These are phyloP conservation scores for Albatrellus ellisii DNA, from an alignment of 768 basidiomycete species.

Conservation along the genomic window DNA sequence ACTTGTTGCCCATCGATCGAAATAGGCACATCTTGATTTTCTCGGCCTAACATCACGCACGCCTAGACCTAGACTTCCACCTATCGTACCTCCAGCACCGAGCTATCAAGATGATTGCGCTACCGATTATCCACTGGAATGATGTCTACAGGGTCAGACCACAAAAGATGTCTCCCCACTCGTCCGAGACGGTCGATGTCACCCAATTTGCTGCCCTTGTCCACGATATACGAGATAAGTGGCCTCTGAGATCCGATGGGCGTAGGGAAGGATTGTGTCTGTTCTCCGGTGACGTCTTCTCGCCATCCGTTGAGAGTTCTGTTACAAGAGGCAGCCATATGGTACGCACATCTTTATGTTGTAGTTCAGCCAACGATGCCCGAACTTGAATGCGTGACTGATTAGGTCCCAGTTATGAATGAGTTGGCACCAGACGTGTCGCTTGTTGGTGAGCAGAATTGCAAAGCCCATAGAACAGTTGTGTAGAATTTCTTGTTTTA, in stretches of 20 bases:
- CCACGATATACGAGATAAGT: slow-evolving; percentile 43
- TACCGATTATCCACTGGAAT: slow-evolving; percentile 59
- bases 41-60: too few species aligned
- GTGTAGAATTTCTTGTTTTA: background rate
- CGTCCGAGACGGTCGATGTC: slow-evolving; percentile 64
- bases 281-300: slow-evolving; percentile 86
- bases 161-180: slow-evolving; percentile 46
- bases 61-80: too few species aligned
- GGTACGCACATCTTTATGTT: slow-evolving; percentile 29
- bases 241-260: slow-evolving; percentile 36
- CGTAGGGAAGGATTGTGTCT: slow-evolving; percentile 61
- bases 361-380: too few species aligned
- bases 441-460: slow-evolving; percentile 47
- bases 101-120: slow-evolving; percentile 27
- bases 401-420: slow-evolving; percentile 81
- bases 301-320: slow-evolving; percentile 76
- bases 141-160: slow-evolving; percentile 74
- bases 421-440: slow-evolving; percentile 67
- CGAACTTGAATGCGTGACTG: background rate
- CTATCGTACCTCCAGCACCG: too few species aligned
- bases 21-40: too few species aligned
- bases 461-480: background rate
- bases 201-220: slow-evolving; percentile 74
- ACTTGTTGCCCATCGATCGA: too few species aligned
- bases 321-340: slow-evolving; percentile 87